A percentile compares a stretch with the other conserved stretches of the same genome.
Conservation (phyloP, 148 eudicot species). For the Fagopyrum tataricum region DNA sequence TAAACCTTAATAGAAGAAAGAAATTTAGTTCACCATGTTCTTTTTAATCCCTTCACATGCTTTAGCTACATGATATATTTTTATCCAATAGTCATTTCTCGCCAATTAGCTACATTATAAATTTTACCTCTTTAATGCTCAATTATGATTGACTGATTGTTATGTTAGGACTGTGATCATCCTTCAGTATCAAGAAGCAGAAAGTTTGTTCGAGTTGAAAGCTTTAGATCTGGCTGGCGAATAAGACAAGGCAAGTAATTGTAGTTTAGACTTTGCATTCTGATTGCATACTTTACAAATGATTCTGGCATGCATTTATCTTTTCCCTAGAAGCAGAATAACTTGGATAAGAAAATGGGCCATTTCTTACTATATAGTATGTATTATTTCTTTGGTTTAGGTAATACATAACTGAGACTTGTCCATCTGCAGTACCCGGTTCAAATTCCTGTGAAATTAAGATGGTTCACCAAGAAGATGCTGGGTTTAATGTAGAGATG, state of each 20-base stretch:
- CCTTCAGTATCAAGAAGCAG: conserved; percentile 60
- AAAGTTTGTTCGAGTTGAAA: conserved; percentile 63
- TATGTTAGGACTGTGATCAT: conserved; percentile 75
- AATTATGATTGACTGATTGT: neutral
- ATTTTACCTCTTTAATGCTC: no score
- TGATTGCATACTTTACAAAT: neutral
- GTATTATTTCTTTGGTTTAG: neutral
- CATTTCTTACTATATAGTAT: neutral
- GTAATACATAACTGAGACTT: conserved; percentile 8
- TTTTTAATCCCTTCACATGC: no score
- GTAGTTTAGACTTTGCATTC: neutral
- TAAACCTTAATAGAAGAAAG: no score
- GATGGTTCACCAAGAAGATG: conserved; percentile 98
- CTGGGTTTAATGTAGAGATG: conserved; percentile 82
- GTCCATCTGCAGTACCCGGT: conserved; percentile 58
- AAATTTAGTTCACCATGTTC: no score
- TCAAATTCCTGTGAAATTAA: conserved; percentile 82
- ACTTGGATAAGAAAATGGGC: neutral
- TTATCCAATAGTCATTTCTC: no score
- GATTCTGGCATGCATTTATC: neutral
- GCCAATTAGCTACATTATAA: no score
- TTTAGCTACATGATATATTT: no score
- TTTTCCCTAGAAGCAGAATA: neutral
- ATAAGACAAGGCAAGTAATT: conserved; percentile 70
- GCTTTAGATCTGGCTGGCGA: conserved; percentile 88